Evolutionary conservation across 345 rosid genomes (phyloP), one percentile per base, ranked within the genome.

Genomic region (Aquilaria sinensis): DNA sequence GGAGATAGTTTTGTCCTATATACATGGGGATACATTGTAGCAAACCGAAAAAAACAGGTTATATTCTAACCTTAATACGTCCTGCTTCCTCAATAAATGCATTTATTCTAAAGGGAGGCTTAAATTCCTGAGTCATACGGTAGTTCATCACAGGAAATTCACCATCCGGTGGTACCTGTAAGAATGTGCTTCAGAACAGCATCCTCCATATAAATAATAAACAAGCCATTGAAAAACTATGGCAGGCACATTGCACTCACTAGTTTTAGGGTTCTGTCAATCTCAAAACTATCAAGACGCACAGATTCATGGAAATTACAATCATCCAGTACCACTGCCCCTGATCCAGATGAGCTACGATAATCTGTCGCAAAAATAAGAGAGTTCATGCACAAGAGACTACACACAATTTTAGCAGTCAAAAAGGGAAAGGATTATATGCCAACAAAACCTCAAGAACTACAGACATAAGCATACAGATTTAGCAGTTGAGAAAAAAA

Each of bases 131-230:
- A 53, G 99, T 90, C 96, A 90, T 85, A 49, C 99, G 96, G 70
- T 94, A 94, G 78, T 94, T 94, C 97, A 91, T 94, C 61, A 94
- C 99, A 56, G 99, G 96, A 71, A 94, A 94, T 75, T 94, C 99
- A 66, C 99, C 99, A 73, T 90, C 99, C 37, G 99, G 96, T n/a
- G 99, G 96, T 56, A 94, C 88, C 99, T 91, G 80, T 23, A 23
- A 72, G 75, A 60, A 71, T 53, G 68, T 23, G 23, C 23, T 23
- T 23, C 23, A 23, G 23, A 23, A 23, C 23, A 23, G 23, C 23
- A 23, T 23, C 23, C 23, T 23, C 23, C 23, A 23, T 23, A 23
- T 23, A 23, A 23, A 23, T 23, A 23, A 53, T 47, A 55, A 62
- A 70, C 70, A 33, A 32, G 61, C 47, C 60, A 68, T 54, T 63